Evolutionary conservation across 306 rosid species (phyloP).

Genomic region (Oemleria cerasiformis): DNA sequence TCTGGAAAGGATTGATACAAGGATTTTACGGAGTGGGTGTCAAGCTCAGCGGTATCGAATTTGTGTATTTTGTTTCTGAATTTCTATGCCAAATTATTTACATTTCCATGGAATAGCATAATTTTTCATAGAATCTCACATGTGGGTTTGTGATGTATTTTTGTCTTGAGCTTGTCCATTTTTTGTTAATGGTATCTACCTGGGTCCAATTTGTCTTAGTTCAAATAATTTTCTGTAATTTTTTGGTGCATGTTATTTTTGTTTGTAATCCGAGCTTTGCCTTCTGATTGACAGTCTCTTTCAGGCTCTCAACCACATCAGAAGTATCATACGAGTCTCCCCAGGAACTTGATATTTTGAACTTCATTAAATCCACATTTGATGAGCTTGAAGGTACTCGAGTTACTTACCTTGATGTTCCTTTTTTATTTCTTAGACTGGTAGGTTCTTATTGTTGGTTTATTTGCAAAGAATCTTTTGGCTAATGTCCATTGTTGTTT

Average conservation of each 20-base stretch:
- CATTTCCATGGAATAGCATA: background rate
- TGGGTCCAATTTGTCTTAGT: constrained; percentile 1
- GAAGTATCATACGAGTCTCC: constrained; percentile 39
- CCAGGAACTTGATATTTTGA: constrained; percentile 41
- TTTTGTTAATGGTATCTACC: background rate
- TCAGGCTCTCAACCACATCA: constrained; percentile 59
- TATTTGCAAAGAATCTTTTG: background rate
- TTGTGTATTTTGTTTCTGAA: background rate
- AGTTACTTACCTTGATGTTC: constrained; percentile 10
- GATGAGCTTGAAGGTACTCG: constrained; percentile 67
- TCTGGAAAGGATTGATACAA: constrained; percentile 19
- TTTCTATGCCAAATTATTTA: background rate
- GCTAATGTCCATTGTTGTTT: background rate
- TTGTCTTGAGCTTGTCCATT: background rate
- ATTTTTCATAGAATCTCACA: background rate
- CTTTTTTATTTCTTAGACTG: background rate
- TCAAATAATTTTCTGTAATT: background rate
- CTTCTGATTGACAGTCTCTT: constrained; percentile 48
- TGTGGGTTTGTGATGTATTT: background rate
- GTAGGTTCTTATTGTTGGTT: constrained; percentile 11
- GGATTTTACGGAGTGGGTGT: constrained; percentile 28
- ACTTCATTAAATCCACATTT: constrained; percentile 59
- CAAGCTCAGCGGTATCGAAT: constrained; percentile 35
- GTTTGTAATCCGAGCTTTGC: constrained; percentile 27
- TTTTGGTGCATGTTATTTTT: constrained; percentile 4